Base-by-base conservation (phyloP, 257 asterid species). In the Plantago ovata region DNA sequence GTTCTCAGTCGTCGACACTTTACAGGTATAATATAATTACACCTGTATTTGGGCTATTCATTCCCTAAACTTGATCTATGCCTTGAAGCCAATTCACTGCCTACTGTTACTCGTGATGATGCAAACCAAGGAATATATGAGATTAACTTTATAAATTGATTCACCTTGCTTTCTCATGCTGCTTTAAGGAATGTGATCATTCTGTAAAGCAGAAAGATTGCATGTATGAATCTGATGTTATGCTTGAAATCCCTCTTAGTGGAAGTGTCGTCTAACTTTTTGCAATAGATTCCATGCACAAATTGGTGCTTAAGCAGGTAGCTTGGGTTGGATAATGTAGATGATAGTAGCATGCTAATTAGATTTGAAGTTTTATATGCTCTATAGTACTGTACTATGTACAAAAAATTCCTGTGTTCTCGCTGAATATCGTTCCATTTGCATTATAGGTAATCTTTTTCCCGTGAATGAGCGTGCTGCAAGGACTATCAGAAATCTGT, bases 391-490 rank as follows among this genome's bases (percentile, higher is more conserved):
- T 56, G 38, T 38, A 11, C 53, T 54, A 61, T 62, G 46, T 54
- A 16, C 28, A 19, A 23, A 11, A 14, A 21, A 39, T 52, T 65
- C 59, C 57, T 11, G 33, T 44, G 4, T 18, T 38, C n/a, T 20
- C 60, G 13, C 33, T 62, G 15, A 44, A 9, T 38, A 3, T 45
- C 38, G 33, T 21, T 14, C 42, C 36, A 14, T 79, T 67, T 54
- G 45, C 58, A 40, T 64, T 68, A 74, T 68, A 92, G 98, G 96
- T 55, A 76, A 78, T 71, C 90, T 92, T 50, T 82, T 80, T 64
- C 96, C 98, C 16, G 0, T 85, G 81, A 88, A 88, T 73, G 98
- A 88, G 76, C 95, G 98, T 38, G 96, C 98, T 20, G 67, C 89
- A 55, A 85, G 96, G 81, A 88, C 96, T 53, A 83, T 88, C 74